Conservation (phyloP, 176 grass and related monocot species). For the Cymbopogon citratus region DNA sequence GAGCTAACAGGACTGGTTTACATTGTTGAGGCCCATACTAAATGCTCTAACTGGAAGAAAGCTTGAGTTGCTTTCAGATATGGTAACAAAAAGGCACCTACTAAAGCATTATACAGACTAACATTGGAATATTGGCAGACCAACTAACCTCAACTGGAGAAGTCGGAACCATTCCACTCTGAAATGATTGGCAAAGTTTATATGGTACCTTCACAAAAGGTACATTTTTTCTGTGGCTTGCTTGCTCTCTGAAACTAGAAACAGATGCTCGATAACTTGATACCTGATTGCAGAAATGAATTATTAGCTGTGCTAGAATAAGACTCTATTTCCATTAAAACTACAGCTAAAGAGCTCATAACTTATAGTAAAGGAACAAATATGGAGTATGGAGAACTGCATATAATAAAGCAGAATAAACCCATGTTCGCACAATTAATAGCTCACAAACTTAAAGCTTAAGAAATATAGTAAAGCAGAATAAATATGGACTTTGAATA, state of each 20-base stretch:
- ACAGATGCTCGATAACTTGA: constrained; percentile 85
- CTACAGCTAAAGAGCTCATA: not conserved
- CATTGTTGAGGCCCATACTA: not conserved
- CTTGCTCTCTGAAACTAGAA: constrained; percentile 91
- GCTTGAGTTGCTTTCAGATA: not conserved
- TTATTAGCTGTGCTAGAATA: not conserved
- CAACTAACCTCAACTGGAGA: constrained; percentile 65
- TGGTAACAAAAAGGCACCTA: not conserved
- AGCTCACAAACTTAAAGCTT: not conserved
- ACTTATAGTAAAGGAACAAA: constrained; percentile 3
- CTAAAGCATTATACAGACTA: not conserved
- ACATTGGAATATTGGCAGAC: not conserved
- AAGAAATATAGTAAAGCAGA: not conserved
- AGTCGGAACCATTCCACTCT: constrained; percentile 50
- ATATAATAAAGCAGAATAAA: not conserved
- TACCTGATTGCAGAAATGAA: constrained; percentile 39
- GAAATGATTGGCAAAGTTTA: constrained; percentile 84
- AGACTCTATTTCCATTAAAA: not conserved
- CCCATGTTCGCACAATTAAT: not conserved
- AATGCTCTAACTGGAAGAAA: not conserved
- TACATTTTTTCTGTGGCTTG: constrained; percentile 52
- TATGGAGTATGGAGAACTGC: constrained; percentile 1
- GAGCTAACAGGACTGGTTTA: not conserved
- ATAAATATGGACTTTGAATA: not conserved
- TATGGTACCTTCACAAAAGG: constrained; percentile 56